Conservation (phyloP, 805 yeast species). For the Wickerhamiella azymoides region DNA sequence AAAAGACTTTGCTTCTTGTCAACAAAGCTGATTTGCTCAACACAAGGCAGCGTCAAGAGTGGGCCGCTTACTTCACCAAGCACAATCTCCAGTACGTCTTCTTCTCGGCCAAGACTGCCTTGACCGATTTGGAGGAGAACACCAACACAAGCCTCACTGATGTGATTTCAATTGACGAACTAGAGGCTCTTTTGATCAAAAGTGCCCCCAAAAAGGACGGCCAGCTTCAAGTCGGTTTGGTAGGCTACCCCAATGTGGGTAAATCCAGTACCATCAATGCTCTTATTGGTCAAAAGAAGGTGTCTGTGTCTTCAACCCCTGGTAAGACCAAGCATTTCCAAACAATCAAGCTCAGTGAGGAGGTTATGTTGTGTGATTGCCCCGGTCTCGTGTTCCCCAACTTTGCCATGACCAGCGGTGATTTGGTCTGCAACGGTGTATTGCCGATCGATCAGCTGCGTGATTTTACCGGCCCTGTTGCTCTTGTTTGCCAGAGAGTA, state of each 20-base stretch:
- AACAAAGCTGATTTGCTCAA: constrained; percentile 88
- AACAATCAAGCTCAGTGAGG: constrained; percentile 72
- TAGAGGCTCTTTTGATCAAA: constrained; percentile 62
- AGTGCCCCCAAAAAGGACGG: constrained; percentile 64
- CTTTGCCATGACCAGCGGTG: constrained; percentile 92
- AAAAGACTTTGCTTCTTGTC: constrained; percentile 68
- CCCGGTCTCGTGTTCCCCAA: constrained; percentile 99
- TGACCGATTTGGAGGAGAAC: constrained; percentile 51
- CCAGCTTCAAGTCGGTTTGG: constrained; percentile 78
- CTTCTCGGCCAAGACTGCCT: constrained; percentile 82
- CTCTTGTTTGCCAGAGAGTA: constrained; percentile 71
- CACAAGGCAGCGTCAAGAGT: constrained; percentile 55
- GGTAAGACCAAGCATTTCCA: constrained; percentile 99
- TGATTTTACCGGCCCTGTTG: constrained; percentile 79
- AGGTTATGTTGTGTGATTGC: constrained; percentile 88
- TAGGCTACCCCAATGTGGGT: constrained; percentile 95
- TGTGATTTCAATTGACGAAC: constrained; percentile 68
- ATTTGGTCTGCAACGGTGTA: constrained; percentile 95
- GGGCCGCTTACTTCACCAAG: constrained; percentile 74
- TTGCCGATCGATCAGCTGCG: constrained; percentile 93
- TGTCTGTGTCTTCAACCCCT: constrained; percentile 96
- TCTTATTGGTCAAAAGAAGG: constrained; percentile 87
- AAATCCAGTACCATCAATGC: constrained; percentile 98
- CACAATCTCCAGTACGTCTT: constrained; percentile 72
- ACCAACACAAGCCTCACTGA: constrained; percentile 36